Evolutionary conservation across 1,284 basidiomycete genomes (phyloP).

Genomic region (Ustilago hordei): DNA sequence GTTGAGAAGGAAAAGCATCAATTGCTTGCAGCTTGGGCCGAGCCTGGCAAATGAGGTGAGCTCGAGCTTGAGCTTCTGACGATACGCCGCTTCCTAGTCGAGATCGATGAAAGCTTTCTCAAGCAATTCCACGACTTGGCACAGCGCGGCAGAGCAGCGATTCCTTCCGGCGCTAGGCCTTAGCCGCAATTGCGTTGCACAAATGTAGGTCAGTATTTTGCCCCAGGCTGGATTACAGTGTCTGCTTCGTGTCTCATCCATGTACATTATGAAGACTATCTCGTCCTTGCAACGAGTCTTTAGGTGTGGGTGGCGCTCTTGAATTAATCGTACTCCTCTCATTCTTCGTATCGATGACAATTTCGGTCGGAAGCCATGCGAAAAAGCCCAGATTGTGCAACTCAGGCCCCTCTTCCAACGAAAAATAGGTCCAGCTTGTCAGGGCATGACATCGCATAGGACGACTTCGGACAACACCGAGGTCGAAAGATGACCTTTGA

Average conservation of each 20-base stretch:
- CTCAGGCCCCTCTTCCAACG: not conserved
- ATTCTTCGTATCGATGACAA: not conserved
- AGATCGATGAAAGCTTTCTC: slow-evolving; percentile 9
- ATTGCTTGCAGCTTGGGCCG: slow-evolving; percentile 28
- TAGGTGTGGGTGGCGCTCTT: not conserved
- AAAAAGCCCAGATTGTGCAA: not conserved
- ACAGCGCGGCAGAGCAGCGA: not conserved
- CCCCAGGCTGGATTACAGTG: not conserved
- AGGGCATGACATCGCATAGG: no score
- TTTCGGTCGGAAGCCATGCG: not conserved
- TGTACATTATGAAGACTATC: not conserved
- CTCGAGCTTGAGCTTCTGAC: slow-evolving; percentile 17
- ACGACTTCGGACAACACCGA: not conserved
- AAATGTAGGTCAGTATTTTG: not conserved
- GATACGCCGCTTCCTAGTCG: slow-evolving; percentile 6
- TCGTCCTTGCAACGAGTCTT: not conserved
- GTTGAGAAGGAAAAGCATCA: slow-evolving; percentile 23
- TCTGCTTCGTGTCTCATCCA: not conserved
- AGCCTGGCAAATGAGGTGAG: slow-evolving; percentile 11
- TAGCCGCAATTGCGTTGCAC: slow-evolving; percentile 8
- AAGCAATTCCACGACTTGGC: slow-evolving; percentile 21
- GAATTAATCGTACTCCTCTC: not conserved
- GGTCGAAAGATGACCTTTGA: not conserved
- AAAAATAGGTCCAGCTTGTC: not conserved
- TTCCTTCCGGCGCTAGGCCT: not conserved